Percentiles rank a stretch among this genome's conserved stretches.
Conservation (phyloP, 441 rosid genomes). For the Euphorbia celastroides region DNA sequence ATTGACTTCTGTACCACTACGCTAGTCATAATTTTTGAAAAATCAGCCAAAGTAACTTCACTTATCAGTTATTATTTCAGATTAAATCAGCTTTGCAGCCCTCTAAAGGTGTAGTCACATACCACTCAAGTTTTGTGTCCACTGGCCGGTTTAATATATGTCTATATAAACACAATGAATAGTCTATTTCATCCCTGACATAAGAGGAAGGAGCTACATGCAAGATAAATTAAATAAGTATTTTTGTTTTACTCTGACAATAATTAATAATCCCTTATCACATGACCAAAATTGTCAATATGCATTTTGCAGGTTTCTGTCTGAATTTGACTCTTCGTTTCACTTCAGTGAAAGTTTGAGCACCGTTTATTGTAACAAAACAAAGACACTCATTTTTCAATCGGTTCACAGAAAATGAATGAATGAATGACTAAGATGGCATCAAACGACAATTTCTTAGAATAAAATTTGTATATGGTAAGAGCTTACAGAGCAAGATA, state of each 20-base stretch:
- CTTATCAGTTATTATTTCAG: neutral
- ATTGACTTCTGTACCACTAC: neutral
- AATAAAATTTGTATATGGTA: neutral
- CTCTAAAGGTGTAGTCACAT: neutral
- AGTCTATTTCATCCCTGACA: neutral
- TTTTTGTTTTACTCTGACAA: neutral
- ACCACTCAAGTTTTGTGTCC: neutral
- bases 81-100: neutral
- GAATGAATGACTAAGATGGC: neutral
- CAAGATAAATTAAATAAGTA: neutral
- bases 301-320: neutral
- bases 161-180: neutral
- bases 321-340: neutral
- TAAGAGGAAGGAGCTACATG: neutral
- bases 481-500: slow-evolving; percentile 80
- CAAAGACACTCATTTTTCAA: neutral
- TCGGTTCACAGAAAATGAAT: neutral
- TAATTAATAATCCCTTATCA: neutral
- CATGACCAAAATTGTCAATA: neutral
- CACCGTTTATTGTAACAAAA: neutral
- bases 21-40: neutral
- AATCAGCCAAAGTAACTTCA: neutral
- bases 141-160: neutral
- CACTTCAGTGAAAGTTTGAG: neutral
- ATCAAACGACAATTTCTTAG: neutral